Conservation (phyloP, 176 grass and related monocot species). For the Triticum timopheevii region DNA sequence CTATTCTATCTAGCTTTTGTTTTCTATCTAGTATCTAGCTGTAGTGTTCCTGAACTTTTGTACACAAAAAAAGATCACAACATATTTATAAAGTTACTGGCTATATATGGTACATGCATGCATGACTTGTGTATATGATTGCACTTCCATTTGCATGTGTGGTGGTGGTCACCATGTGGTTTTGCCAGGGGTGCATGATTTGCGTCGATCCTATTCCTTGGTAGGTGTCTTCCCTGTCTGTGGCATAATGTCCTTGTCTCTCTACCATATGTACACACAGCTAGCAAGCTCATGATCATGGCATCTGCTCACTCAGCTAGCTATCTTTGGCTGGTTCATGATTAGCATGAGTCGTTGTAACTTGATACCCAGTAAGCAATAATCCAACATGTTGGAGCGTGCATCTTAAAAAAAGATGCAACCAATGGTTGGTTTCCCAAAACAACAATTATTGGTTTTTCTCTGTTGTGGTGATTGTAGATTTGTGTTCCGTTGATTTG, state of each 20-base stretch:
- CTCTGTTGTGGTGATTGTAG: background rate
- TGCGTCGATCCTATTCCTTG: slow-evolving; percentile 33
- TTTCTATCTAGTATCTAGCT: background rate
- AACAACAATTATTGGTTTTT: background rate
- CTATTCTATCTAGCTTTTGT: too few relatives aligned
- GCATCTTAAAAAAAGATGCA: background rate
- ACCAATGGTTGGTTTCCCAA: background rate
- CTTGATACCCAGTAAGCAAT: slow-evolving; percentile 5
- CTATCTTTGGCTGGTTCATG: slow-evolving; percentile 31
- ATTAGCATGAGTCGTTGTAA: slow-evolving; percentile 43
- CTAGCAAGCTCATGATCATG: slow-evolving; percentile 30
- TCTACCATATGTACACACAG: slow-evolving; percentile 20
- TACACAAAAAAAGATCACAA: background rate
- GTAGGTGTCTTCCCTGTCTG: slow-evolving; percentile 41
- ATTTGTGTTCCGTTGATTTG: background rate
- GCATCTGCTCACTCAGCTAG: slow-evolving; percentile 10
- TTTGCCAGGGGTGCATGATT: slow-evolving; percentile 47
- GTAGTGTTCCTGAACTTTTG: background rate
- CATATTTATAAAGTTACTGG: background rate
- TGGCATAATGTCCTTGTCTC: slow-evolving; percentile 42
- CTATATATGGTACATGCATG: slow-evolving; percentile 13
- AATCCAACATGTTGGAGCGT: slow-evolving; percentile 36
- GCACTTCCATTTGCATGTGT: slow-evolving; percentile 39
- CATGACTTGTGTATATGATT: slow-evolving; percentile 29
- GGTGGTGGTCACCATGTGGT: slow-evolving; percentile 54